Evolutionary conservation across 164 flowering plant genomes (phyloP).

Genomic region (Chimonanthus praecox): DNA sequence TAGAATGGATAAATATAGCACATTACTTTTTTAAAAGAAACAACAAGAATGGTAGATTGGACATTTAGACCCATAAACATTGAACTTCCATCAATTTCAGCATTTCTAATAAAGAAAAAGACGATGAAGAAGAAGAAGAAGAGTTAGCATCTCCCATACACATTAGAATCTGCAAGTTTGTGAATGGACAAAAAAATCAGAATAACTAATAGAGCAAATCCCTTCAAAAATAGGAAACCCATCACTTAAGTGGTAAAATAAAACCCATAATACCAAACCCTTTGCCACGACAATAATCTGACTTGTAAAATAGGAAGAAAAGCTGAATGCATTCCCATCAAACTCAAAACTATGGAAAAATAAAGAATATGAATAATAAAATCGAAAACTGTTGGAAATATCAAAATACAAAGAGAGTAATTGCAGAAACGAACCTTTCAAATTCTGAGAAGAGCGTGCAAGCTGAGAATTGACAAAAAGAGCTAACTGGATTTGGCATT

Average conservation of each 20-base stretch:
- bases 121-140: too few relatives aligned
- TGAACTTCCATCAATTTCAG: too few relatives aligned
- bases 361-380: neutral
- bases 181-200: too few relatives aligned
- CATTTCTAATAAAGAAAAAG: too few relatives aligned
- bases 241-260: neutral
- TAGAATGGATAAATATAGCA: too few relatives aligned
- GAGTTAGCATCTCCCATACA: neutral
- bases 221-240: neutral
- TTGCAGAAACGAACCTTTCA: neutral
- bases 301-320: neutral
- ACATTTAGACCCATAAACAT: too few relatives aligned
- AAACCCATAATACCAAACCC: neutral
- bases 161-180: neutral
- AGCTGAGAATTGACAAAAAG: neutral
- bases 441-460: neutral
- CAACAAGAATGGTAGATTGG: neutral
- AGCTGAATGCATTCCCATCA: neutral
- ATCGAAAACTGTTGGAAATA: neutral
- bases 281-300: neutral
- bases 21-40: too few relatives aligned
- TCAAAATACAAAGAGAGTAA: neutral
- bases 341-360: neutral
- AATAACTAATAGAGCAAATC: neutral
- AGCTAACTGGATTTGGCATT: too few relatives aligned